phyloP scores from a whole-genome alignment of 1,284 basidiomycete genomes.

The Singerocomus inundabilis region DNA sequence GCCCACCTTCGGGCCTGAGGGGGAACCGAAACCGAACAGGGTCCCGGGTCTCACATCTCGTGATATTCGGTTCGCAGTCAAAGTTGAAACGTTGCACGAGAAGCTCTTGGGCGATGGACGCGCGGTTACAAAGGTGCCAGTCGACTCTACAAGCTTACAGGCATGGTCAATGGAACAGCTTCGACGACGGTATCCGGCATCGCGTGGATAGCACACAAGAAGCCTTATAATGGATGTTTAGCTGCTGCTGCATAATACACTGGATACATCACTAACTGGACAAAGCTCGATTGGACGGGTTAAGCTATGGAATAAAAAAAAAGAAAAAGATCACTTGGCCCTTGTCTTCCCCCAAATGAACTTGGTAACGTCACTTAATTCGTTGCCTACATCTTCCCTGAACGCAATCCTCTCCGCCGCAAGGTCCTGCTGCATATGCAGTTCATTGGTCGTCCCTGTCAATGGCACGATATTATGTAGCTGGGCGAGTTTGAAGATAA shows the following conservation, averaged over 20 bases:
- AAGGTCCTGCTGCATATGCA: conserved; percentile 65
- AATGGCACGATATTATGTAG: conserved; percentile 57
- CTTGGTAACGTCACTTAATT: conserved; percentile 39
- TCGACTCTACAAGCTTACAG: conserved; percentile 10
- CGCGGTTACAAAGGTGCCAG: conserved; percentile 23
- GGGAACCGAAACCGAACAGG: conserved; percentile 16
- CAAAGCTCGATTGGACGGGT: not conserved
- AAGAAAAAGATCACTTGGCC: not conserved
- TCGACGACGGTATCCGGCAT: conserved; percentile 22
- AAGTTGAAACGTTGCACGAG: conserved; percentile 25
- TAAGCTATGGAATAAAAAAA: not conserved
- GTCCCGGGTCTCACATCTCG: conserved; percentile 48
- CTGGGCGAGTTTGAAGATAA: conserved; percentile 67
- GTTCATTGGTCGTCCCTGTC: conserved; percentile 59
- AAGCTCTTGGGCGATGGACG: conserved; percentile 24
- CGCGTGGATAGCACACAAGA: not conserved
- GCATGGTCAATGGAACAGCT: conserved; percentile 29
- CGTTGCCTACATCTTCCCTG: conserved; percentile 40
- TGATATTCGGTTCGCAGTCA: conserved; percentile 50
- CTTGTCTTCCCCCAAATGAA: conserved; percentile 32
- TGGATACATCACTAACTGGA: not conserved
- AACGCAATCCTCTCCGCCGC: conserved; percentile 44
- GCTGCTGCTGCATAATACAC: conserved; percentile 2
- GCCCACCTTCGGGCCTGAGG: conserved; percentile 8
- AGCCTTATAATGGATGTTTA: not conserved